Conservation (phyloP, 1,284 basidiomycete species). For the Golubevia sp. region DNA sequence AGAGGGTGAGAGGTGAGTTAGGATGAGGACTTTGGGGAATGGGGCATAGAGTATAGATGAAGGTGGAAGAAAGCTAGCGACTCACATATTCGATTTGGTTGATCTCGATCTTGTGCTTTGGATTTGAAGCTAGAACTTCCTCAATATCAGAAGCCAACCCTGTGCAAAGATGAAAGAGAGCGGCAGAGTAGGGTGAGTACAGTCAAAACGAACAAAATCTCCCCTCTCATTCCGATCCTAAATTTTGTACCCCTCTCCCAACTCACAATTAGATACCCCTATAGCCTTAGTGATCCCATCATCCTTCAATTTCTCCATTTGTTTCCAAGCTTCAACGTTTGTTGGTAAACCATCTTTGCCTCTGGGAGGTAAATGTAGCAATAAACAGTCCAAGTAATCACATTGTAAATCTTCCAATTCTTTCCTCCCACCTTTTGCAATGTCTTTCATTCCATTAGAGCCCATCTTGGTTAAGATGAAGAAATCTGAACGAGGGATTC, state of each 20-base stretch:
- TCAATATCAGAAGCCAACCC: conserved; percentile 36
- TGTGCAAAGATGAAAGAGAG: neutral
- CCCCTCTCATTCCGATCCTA: conserved; percentile 23
- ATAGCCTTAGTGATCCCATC: conserved; percentile 4
- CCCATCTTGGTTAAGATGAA: conserved; percentile 29
- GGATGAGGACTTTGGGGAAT: no score
- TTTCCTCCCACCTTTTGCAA: conserved; percentile 19
- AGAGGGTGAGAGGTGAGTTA: no score
- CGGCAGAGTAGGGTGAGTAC: no score
- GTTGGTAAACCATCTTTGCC: conserved; percentile 27
- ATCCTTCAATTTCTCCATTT: conserved; percentile 33
- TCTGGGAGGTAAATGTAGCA: conserved; percentile 37
- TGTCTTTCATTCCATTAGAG: conserved; percentile 17
- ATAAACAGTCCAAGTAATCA: conserved; percentile 25
- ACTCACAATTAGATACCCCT: no score
- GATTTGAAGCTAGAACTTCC: conserved; percentile 28
- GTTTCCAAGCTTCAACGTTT: conserved; percentile 40
- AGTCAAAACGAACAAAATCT: no score
- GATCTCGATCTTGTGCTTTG: conserved; percentile 31
- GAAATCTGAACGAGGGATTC: conserved; percentile 18
- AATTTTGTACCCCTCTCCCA: neutral
- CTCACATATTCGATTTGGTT: conserved; percentile 44
- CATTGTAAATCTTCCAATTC: conserved; percentile 24
- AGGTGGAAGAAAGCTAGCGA: no score
- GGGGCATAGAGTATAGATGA: no score